Evolutionary conservation across 2,329 filamentous ascomycete species (phyloP).

Genomic region (Raffaelea arxii): DNA sequence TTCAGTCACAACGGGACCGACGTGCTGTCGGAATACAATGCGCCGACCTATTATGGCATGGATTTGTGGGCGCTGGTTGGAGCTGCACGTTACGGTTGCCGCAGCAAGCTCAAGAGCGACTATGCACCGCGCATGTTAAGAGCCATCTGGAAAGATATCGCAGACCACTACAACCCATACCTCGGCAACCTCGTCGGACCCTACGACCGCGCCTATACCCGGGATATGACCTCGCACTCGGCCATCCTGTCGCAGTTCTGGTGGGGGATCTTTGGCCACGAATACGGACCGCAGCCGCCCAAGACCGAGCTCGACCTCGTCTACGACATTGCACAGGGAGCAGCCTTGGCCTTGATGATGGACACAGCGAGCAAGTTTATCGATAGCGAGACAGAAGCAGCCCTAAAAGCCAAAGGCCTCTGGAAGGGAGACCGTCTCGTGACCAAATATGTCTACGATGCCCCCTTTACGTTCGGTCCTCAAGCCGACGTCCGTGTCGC

Average conservation of each 20-base stretch:
- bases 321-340: conserved; percentile 30
- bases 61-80: conserved; percentile 29
- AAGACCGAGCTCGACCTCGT: conserved; percentile 28
- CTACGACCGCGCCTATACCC: conserved; percentile 23
- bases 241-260: conserved; percentile 30
- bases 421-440: conserved; percentile 26
- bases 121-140: conserved; percentile 20
- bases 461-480: conserved; percentile 19
- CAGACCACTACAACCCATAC: background rate
- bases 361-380: conserved; percentile 16
- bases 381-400: conserved; percentile 12
- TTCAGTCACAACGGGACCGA: conserved; percentile 22
- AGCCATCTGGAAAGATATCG: conserved; percentile 23
- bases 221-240: conserved; percentile 29
- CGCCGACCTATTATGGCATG: conserved; percentile 30
- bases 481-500: conserved; percentile 20
- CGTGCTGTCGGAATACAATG: conserved; percentile 27
- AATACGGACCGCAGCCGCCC: conserved; percentile 25
- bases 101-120: conserved; percentile 19
- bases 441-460: conserved; percentile 25
- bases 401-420: conserved; percentile 20
- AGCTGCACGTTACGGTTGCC: conserved; percentile 25
- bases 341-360: conserved; percentile 28
- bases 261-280: conserved; percentile 32
- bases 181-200: background rate